Percentiles rank a stretch among this genome's conserved stretches.
Conservation (phyloP, 2,329 filamentous ascomycete species). For the Ascochyta lentis region DNA sequence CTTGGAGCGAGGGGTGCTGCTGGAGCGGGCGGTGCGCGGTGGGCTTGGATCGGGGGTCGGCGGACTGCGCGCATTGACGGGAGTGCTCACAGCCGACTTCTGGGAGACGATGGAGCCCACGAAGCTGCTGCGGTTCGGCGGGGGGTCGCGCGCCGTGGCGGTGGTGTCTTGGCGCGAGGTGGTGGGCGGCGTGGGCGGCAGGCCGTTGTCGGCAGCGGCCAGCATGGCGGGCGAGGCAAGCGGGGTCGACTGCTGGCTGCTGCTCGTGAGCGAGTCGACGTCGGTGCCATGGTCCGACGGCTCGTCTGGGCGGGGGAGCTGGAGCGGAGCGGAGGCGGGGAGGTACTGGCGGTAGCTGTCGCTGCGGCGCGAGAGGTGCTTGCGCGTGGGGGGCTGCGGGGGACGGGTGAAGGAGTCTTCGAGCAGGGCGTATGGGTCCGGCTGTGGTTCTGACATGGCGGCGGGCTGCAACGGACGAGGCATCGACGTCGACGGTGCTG, state of each 20-base stretch:
- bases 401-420: slow-evolving; percentile 41
- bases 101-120: slow-evolving; percentile 48
- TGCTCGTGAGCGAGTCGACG: slow-evolving; percentile 30
- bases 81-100: slow-evolving; percentile 49
- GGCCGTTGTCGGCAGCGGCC: slow-evolving; percentile 43
- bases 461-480: slow-evolving; percentile 5
- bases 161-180: slow-evolving; percentile 40
- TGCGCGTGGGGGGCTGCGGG: slow-evolving; percentile 36
- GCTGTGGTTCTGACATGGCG: slow-evolving; percentile 31
- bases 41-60: slow-evolving; percentile 50
- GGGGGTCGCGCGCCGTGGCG: slow-evolving; percentile 30
- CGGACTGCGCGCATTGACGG: slow-evolving; percentile 50
- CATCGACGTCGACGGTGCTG: neutral
- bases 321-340: slow-evolving; percentile 33
- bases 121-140: slow-evolving; percentile 51
- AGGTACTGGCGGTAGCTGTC: slow-evolving; percentile 35
- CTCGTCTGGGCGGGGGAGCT: slow-evolving; percentile 16
- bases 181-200: slow-evolving; percentile 56
- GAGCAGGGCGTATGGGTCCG: slow-evolving; percentile 39
- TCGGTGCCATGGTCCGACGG: slow-evolving; percentile 38
- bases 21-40: slow-evolving; percentile 37
- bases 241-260: slow-evolving; percentile 36
- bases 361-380: slow-evolving; percentile 34
- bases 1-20: slow-evolving; percentile 15
- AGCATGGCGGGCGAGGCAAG: slow-evolving; percentile 37